A percentile compares a stretch with the other conserved stretches of the same genome.
Conservation (phyloP, 192 early-diverging fungal genomes). For the Entomortierella beljakovae region DNA sequence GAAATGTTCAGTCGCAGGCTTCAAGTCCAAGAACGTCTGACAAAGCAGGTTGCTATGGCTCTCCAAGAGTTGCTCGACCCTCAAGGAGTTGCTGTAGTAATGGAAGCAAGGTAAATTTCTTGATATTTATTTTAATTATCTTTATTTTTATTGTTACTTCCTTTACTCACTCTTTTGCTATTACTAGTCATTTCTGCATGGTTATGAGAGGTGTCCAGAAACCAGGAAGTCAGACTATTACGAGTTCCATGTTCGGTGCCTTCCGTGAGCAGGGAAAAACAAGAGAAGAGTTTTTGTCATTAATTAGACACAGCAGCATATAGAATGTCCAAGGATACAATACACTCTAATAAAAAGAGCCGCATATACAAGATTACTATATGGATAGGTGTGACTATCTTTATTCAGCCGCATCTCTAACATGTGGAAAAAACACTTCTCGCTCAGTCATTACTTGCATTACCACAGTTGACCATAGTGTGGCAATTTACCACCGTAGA, state of each 20-base stretch:
- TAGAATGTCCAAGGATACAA: not conserved
- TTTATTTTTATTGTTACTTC: not conserved
- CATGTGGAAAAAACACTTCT: too few species aligned
- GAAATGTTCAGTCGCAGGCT: conserved; percentile 97
- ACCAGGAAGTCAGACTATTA: conserved; percentile 94
- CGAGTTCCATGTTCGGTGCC: conserved; percentile 93
- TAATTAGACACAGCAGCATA: conserved; percentile 63
- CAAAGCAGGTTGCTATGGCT: conserved; percentile 95
- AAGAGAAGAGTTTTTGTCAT: conserved; percentile 94
- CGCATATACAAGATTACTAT: too few species aligned
- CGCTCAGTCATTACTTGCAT: too few species aligned
- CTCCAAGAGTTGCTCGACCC: conserved; percentile 94
- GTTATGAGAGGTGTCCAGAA: conserved; percentile 98
- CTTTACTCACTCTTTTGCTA: not conserved
- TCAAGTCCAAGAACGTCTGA: conserved; percentile 98
- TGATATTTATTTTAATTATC: not conserved
- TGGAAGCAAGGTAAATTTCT: conserved; percentile 84
- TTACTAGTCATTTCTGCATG: conserved; percentile 91
- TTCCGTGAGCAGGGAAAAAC: conserved; percentile 94
- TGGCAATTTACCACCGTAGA: too few species aligned
- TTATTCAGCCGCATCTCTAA: too few species aligned
- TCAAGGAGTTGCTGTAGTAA: conserved; percentile 96
- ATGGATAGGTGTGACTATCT: not conserved
- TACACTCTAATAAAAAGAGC: too few species aligned
- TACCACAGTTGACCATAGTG: too few species aligned